phyloP scores from a whole-genome alignment of 2,329 filamentous ascomycete species.

The Cercospora janseana region DNA sequence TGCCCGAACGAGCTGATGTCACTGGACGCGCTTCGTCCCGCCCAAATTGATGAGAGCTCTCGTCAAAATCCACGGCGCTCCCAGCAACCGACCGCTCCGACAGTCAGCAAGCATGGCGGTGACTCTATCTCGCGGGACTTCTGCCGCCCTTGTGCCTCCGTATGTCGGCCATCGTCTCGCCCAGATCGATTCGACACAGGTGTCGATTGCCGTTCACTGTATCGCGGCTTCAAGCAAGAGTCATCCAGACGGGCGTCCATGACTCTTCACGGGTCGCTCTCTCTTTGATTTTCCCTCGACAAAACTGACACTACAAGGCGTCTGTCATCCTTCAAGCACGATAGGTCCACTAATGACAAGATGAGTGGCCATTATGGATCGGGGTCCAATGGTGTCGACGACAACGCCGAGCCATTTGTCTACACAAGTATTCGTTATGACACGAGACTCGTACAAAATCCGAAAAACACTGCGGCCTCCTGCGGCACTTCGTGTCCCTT shows the following conservation, averaged over 20 bases:
- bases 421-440: slow-evolving; percentile 59
- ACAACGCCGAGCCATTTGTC: slow-evolving; percentile 24
- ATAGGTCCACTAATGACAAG: not conserved
- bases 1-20: slow-evolving; percentile 5
- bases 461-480: slow-evolving; percentile 32
- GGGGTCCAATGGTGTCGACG: slow-evolving; percentile 7
- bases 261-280: not conserved
- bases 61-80: not conserved
- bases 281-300: not conserved
- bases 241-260: not conserved
- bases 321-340: not conserved
- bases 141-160: not conserved
- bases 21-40: not conserved
- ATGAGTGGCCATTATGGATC: slow-evolving; percentile 27
- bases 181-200: no score
- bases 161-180: not conserved
- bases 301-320: not conserved
- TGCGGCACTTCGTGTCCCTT: slow-evolving; percentile 38
- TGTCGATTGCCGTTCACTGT: no score
- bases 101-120: not conserved
- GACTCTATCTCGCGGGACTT: not conserved
- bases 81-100: no score
- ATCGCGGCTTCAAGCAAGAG: no score
- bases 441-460: slow-evolving; percentile 49
- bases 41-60: slow-evolving; percentile 1